Conservation (phyloP, 1,284 basidiomycete species). For the Violaceomyces palustris region DNA sequence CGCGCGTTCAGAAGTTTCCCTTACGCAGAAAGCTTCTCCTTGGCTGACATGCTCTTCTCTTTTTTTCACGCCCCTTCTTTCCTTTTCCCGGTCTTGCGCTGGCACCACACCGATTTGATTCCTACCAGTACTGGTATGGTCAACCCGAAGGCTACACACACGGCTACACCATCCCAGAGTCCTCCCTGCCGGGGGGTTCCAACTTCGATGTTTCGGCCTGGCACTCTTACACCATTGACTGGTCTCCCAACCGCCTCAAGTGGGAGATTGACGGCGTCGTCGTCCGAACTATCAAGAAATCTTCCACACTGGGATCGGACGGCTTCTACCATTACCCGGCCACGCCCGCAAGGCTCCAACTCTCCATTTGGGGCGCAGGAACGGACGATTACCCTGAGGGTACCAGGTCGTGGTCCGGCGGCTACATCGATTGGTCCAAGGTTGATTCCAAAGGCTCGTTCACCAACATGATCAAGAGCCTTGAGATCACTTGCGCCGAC, state of each 20-base stretch:
- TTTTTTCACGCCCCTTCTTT: neutral
- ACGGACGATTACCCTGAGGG: constrained; percentile 17
- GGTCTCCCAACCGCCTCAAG: constrained; percentile 26
- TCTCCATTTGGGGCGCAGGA: constrained; percentile 36
- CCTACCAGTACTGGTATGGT: constrained; percentile 13
- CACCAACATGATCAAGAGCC: constrained; percentile 16
- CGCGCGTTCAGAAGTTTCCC: no score
- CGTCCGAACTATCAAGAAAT: constrained; percentile 28
- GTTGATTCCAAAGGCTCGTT: constrained; percentile 13
- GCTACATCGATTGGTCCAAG: constrained; percentile 32
- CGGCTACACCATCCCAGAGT: constrained; percentile 8
- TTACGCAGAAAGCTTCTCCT: no score
- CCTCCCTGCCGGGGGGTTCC: constrained; percentile 1
- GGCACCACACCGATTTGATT: constrained; percentile 1
- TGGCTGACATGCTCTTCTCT: no score
- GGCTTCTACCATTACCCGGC: constrained; percentile 27
- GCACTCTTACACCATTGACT: constrained; percentile 34
- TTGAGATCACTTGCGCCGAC: constrained; percentile 19
- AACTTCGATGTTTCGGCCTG: constrained; percentile 9
- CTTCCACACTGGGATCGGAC: constrained; percentile 11
- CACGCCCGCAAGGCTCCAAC: constrained; percentile 27
- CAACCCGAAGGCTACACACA: constrained; percentile 22
- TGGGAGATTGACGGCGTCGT: constrained; percentile 30
- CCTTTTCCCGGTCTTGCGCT: constrained; percentile 10
- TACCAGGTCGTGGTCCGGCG: constrained; percentile 31